Base-by-base conservation (phyloP, 768 basidiomycete species). In the Amanita inopinata region DNA sequence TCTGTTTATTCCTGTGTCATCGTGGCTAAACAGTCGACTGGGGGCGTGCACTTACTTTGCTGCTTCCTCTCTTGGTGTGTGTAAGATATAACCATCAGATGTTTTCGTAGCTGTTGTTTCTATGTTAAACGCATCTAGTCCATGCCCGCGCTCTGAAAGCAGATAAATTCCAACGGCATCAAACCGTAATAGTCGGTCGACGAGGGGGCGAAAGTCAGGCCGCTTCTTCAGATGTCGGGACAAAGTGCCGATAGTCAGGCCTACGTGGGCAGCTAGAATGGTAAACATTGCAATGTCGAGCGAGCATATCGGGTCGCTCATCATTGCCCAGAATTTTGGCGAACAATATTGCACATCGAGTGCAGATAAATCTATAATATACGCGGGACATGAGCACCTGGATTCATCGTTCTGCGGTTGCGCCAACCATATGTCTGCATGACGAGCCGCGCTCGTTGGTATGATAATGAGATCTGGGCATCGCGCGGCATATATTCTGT, bases 91-190 rank as follows among this genome's bases (percentile, higher is more conserved):
- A 2, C 76, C 76, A 45, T 68, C 59, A 2, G 58, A 38, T 1
- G 67, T 71, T 44, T 64, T 65, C 0, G 70, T 74, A 8, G 74
- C 78, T 10, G 75, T 79, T 5, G 78, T 79, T 53, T 79, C 76
- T 7, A 78, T 67, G 49, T 79, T 75, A 49, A 73, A 69, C 1
- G 74, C 69, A 34, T 78, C 76, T n/a, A 78, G 56, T 10, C 75
- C 77, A 45, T 79, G 78, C 1, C 73, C 76, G 6, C 72, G 66
- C 58, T 77, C 76, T 0, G 71, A 68, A 32, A 76, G 56, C 34
- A 75, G 65, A 48, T 69, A 76, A 30, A 74, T 61, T 1, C 75
- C 74, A 36, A 73, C 66, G 10, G 67, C 70, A 15, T 77, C 73
- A 31, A 76, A 71, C 15, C 66, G 63, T 30, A 78, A 55, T n/a